Percentiles rank a stretch among this genome's conserved stretches.
Conservation (phyloP, 306 rosid genomes). For the Lablab purpureus region DNA sequence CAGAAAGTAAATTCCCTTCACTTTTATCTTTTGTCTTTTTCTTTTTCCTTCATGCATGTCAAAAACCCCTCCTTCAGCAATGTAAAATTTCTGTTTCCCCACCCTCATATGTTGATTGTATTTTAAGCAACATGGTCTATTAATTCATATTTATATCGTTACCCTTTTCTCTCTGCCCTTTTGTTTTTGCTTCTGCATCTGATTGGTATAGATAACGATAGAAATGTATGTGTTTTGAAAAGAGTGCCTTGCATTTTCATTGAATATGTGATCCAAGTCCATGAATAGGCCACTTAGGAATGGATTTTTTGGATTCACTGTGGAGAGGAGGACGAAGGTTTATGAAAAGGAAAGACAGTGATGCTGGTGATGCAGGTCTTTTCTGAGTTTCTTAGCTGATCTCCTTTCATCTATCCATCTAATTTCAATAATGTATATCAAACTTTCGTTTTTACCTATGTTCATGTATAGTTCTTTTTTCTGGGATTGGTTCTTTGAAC, state of each 20-base stretch:
- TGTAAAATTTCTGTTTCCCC: conserved; percentile 8
- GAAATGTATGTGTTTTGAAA: background rate
- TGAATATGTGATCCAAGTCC: conserved; percentile 53
- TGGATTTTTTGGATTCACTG: conserved; percentile 76
- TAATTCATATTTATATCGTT: conserved; percentile 15
- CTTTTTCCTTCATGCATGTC: conserved; percentile 27
- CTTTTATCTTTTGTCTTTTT: conserved; percentile 24
- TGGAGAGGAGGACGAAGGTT: conserved; percentile 56
- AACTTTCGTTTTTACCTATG: background rate
- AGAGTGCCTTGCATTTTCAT: conserved; percentile 1
- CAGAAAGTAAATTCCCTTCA: conserved; percentile 39
- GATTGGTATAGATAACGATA: conserved; percentile 9
- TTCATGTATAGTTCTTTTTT: background rate
- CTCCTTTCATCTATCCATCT: background rate
- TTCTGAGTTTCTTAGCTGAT: background rate
- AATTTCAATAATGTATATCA: background rate
- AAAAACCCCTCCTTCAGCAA: conserved; percentile 42
- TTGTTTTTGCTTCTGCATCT: conserved; percentile 8
- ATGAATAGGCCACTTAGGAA: conserved; percentile 48
- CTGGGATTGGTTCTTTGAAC: background rate
- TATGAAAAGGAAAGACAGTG: conserved; percentile 89
- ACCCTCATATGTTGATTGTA: conserved; percentile 38
- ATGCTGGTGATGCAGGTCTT: conserved; percentile 94
- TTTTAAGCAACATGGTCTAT: conserved; percentile 45
- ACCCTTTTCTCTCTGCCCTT: conserved; percentile 24